Evolutionary conservation across 305 asterid genomes (phyloP).

Genomic region (Fraxinus velutina): DNA sequence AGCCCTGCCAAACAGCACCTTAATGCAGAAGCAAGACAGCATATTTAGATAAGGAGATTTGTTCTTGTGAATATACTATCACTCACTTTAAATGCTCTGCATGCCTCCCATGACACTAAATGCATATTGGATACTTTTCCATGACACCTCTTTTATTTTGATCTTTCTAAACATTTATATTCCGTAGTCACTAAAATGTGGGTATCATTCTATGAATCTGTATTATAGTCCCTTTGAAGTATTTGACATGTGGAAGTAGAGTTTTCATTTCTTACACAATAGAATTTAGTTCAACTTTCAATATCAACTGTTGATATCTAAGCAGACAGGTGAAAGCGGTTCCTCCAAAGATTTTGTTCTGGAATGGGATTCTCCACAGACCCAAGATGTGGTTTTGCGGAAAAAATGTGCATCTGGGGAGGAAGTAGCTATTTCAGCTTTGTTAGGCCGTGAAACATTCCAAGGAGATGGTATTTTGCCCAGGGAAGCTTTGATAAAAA

Average conservation of each 20-base stretch:
- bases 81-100: neutral
- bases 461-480: slow-evolving; percentile 43
- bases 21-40: neutral
- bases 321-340: slow-evolving; percentile 50
- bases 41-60: neutral
- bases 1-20: neutral
- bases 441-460: slow-evolving; percentile 43
- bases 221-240: neutral
- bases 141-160: neutral
- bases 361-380: slow-evolving; percentile 65
- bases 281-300: neutral
- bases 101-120: neutral
- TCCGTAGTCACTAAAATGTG: neutral
- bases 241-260: neutral
- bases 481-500: slow-evolving; percentile 62
- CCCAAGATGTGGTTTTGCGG: slow-evolving; percentile 64
- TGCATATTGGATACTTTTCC: neutral
- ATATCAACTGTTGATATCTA: slow-evolving; percentile 5
- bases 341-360: slow-evolving; percentile 62
- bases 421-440: slow-evolving; percentile 78
- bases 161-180: neutral
- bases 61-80: neutral
- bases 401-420: slow-evolving; percentile 70
- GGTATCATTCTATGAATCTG: neutral
- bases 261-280: neutral